These are phyloP conservation scores for Leptographium galeiforme DNA, from an alignment of 2,329 filamentous ascomycete species.

Conservation along the genomic window DNA sequence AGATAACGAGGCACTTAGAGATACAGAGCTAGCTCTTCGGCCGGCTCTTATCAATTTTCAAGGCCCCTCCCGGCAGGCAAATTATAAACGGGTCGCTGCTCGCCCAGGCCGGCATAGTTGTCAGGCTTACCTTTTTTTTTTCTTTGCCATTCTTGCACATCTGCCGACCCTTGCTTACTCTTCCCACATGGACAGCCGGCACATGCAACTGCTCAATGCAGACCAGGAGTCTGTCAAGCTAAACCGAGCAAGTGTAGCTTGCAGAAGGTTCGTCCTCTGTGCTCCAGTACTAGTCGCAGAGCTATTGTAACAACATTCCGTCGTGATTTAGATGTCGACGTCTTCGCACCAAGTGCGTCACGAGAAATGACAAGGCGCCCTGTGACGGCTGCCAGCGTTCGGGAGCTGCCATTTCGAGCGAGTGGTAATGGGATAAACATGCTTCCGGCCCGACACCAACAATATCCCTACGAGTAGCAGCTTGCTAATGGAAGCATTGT, in stretches of 20 bases:
- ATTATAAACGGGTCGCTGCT: not conserved
- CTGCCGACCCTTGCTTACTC: not conserved
- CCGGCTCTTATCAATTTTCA: not conserved
- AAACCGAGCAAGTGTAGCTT: conserved; percentile 3
- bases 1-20: not conserved
- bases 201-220: too few species aligned
- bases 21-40: not conserved
- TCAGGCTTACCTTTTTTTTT: too few species aligned
- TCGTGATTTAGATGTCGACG: conserved; percentile 2
- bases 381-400: conserved; percentile 5
- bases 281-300: not conserved
- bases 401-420: not conserved
- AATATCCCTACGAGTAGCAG: not conserved
- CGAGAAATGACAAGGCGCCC: not conserved
- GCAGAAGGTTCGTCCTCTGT: not conserved
- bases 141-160: not conserved
- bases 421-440: not conserved
- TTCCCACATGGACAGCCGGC: not conserved
- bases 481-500: not conserved
- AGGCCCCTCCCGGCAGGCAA: not conserved
- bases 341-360: conserved; percentile 6
- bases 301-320: not conserved
- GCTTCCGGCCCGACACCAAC: not conserved
- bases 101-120: not conserved
- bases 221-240: not conserved